A percentile compares a stretch with the other conserved stretches of the same genome.
phyloP scores from a whole-genome alignment of 768 basidiomycete genomes.

The Inosperma sp. region DNA sequence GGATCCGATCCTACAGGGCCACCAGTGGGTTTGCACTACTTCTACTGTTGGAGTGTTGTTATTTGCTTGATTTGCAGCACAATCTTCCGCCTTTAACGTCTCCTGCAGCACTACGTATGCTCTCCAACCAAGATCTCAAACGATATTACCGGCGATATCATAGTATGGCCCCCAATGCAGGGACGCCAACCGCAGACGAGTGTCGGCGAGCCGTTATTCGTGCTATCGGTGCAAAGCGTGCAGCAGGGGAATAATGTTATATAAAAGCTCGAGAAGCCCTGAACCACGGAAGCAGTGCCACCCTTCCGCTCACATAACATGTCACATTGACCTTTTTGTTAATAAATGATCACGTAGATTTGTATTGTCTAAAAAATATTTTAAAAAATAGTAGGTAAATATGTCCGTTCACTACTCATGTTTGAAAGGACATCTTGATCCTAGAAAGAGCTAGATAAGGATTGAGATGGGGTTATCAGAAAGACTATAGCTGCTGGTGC shows the following conservation, averaged over 20 bases:
- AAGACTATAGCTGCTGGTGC: no score
- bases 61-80: not conserved
- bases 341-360: no score
- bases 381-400: no score
- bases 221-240: slow-evolving; percentile 3
- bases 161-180: slow-evolving; percentile 4
- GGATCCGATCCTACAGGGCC: not conserved
- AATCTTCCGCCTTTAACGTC: slow-evolving; percentile 1
- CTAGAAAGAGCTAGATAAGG: no score
- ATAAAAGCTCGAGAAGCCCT: no score
- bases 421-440: no score
- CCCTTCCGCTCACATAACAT: no score
- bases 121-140: slow-evolving; percentile 8
- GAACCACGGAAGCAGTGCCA: no score
- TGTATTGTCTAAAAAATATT: no score
- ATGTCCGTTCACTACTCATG: no score
- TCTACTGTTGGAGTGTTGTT: not conserved
- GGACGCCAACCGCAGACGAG: not conserved
- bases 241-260: slow-evolving; percentile 5
- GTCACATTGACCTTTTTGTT: no score
- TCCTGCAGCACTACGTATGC: slow-evolving; percentile 1
- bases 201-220: slow-evolving; percentile 6
- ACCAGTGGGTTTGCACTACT: slow-evolving; percentile 1
- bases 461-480: no score
- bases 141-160: slow-evolving; percentile 7